Evolutionary conservation across 768 basidiomycete species (phyloP), one percentile per base, ranked within the genome.

Genomic region (Tylopilus subfusipes): DNA sequence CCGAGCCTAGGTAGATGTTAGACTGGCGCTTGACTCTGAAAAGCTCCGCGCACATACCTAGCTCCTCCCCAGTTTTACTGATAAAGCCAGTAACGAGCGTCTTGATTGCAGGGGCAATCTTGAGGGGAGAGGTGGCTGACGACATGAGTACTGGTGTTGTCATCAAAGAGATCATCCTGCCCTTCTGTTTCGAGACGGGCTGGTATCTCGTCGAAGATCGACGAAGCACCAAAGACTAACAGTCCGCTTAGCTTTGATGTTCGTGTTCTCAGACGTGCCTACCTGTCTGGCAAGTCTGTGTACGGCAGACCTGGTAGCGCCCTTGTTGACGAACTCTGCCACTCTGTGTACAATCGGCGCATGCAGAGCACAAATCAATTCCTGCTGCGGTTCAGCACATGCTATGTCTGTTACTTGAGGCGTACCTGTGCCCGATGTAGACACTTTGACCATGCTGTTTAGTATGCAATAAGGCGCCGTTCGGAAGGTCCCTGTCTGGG

Each of bases 211-310:
- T 77, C 72, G 30, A 85, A 67, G 43, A 85, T 75, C 0, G 75
- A 67, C 4, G 76, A 72, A 18, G 76, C 72, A 1, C 78, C 72
- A 18, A 78, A 72, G 50, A 78, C 81, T 77, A 54, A n/a, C 13
- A 22, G 9, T 22, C 29, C 16, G 6, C 46, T 65, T 19, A 68
- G 34, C 2, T 31, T 30, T 6, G 21, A 51, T 14, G 31, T 13
- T 29, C 14, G 14, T 38, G 13, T 55, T 18, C n/a, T 33, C 14
- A 16, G 31, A 16, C 10, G 11, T 47, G 45, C 79, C 34, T 59
- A 85, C 85, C 78, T 48, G 78, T 76, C 78, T 4, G 86, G 84
- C 7, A 88, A 63, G 60, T 89, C 86, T 5, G 74, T 58, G 46
- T 78, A 78, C 0, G 85, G 84, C n/a, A 85, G 66, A 4, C 82